phyloP scores from a whole-genome alignment of 306 rosid species.

The Fragaria vesca region DNA sequence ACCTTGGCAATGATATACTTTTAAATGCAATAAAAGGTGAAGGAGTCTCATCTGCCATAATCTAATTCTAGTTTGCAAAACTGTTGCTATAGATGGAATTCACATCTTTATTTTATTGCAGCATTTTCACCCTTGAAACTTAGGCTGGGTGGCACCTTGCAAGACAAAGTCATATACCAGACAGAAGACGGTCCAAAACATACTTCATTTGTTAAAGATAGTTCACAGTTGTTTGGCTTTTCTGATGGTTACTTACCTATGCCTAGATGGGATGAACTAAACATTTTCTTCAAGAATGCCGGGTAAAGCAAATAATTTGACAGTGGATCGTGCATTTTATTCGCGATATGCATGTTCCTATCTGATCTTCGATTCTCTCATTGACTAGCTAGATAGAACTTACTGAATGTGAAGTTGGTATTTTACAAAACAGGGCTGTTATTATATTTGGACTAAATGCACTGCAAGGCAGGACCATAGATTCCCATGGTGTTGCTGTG shows the following conservation, averaged over 20 bases:
- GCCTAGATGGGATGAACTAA: conserved; percentile 76
- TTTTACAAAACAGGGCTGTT: conserved; percentile 46
- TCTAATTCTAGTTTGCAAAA: not conserved
- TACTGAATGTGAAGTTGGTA: not conserved
- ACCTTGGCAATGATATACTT: conserved; percentile 52
- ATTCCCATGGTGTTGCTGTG: conserved; percentile 30
- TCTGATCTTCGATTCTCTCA: not conserved
- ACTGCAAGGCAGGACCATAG: conserved; percentile 44
- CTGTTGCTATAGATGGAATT: not conserved
- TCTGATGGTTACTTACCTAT: conserved; percentile 63
- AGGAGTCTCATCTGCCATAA: not conserved
- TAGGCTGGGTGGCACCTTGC: conserved; percentile 73
- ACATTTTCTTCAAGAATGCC: conserved; percentile 54
- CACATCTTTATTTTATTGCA: conserved; percentile 30
- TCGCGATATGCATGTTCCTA: not conserved
- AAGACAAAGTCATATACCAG: conserved; percentile 58
- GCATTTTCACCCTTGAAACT: conserved; percentile 75
- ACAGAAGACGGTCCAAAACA: conserved; percentile 29
- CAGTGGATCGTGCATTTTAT: not conserved
- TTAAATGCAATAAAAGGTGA: conserved; percentile 66
- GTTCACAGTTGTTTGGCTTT: conserved; percentile 45
- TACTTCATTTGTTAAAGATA: conserved; percentile 43
- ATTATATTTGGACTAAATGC: conserved; percentile 72
- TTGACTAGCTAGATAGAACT: not conserved
- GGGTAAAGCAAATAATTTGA: conserved; percentile 40